Conservation (phyloP, 2,329 filamentous ascomycete genomes). For the Penicillium digitatum region DNA sequence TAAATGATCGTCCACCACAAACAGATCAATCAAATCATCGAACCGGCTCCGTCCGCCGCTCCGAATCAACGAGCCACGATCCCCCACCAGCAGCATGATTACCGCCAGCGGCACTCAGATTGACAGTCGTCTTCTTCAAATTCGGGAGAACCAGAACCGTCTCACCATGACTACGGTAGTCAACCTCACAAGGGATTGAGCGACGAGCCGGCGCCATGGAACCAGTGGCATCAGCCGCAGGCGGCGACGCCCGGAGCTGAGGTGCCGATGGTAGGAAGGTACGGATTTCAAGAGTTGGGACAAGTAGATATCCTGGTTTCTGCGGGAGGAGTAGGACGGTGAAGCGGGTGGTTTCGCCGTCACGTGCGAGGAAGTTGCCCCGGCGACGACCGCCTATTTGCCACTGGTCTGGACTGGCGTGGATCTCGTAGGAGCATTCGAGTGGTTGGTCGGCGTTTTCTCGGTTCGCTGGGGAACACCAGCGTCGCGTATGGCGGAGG, state of each 20-base stretch:
- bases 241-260: conserved; percentile 20
- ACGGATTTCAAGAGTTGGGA: conserved; percentile 75
- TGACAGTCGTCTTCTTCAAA: conserved; percentile 67
- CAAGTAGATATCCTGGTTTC: conserved; percentile 69
- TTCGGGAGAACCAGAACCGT: conserved; percentile 71
- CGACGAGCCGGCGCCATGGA: conserved; percentile 21
- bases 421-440: conserved; percentile 80
- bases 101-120: conserved; percentile 63
- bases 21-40: conserved; percentile 5
- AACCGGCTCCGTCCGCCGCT: conserved; percentile 36
- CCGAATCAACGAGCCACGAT: conserved; percentile 63
- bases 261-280: conserved; percentile 49
- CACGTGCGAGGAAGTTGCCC: conserved; percentile 61
- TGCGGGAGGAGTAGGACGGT: conserved; percentile 75
- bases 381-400: conserved; percentile 77
- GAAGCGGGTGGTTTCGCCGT: conserved; percentile 52
- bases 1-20: neutral
- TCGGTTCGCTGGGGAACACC: conserved; percentile 41
- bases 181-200: conserved; percentile 65
- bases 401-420: conserved; percentile 71
- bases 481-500: conserved; percentile 55
- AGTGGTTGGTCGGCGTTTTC: conserved; percentile 48
- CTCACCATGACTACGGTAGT: conserved; percentile 74
- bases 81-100: conserved; percentile 46
- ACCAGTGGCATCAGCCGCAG: conserved; percentile 15